Evolutionary conservation across 306 rosid species (phyloP), one percentile per base, ranked within the genome.

Genomic region (Castanea sativa): DNA sequence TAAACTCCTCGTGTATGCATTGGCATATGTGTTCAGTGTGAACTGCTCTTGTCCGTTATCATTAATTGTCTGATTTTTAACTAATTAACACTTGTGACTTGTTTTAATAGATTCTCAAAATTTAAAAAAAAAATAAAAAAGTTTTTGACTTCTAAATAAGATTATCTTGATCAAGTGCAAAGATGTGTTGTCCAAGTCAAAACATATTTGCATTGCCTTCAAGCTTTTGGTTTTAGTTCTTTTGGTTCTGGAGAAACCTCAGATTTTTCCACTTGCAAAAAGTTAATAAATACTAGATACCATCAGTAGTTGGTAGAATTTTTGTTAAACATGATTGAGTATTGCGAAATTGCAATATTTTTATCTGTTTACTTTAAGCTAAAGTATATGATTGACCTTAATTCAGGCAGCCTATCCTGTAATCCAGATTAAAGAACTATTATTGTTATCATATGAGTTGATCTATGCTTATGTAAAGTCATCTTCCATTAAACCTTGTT

Each of bases 401-500:
- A 65, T 65, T 65, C 18, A 32, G 43, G 13, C 45, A 2, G 5
- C 6, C 45, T 32, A 65, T 32, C 21, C 1, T 65, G 23, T 33
- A 65, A 30, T 65, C 45, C 23, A 32, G 71, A 32, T 30, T 0
- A 65, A 32, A 16, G 4, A 32, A 18, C 6, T 65, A 1, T 16
- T 15, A 49, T 18, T 30, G 23, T 65, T 65, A 65, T 18, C 71
- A 65, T 30, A 15, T 38, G 45, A 32, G 12, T 65, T 27, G 38
- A 27, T 61, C n/a, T 25, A 61, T 61, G 18, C 69, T 61, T 13
- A 14, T 52, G 78, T 33, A 61, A 72, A 21, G 73, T 68, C 21
- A 51, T 81, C 68, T 83, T 78, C 76, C 68, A 72, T 67, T 68
- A 81, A 55, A 86, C 52, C 55, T 79, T 49, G 32, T 61, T 83